A percentile compares a stretch with the other conserved stretches of the same genome.
Evolutionary conservation across 1,284 basidiomycete genomes (phyloP).

Genomic region (Phellopilus nigrolimitatus): DNA sequence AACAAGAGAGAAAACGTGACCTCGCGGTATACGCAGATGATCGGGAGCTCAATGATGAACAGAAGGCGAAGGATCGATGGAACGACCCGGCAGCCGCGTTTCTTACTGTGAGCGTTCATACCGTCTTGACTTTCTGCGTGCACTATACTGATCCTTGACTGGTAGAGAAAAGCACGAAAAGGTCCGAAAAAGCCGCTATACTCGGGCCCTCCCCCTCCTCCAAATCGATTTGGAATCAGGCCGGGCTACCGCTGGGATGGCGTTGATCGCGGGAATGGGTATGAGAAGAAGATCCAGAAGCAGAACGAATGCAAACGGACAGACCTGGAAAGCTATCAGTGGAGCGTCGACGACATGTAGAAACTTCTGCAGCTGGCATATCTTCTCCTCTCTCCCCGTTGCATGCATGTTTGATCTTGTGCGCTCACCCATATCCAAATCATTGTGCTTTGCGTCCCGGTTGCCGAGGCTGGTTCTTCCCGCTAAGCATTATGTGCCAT

Average conservation of each 20-base stretch:
- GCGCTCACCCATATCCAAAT: too few relatives aligned
- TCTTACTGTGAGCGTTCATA: constrained; percentile 61
- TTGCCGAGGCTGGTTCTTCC: too few relatives aligned
- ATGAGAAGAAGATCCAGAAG: constrained; percentile 86
- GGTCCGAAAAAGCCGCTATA: constrained; percentile 83
- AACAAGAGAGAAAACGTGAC: constrained; percentile 58
- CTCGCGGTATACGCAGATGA: constrained; percentile 85
- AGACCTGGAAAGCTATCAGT: constrained; percentile 70
- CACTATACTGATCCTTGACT: constrained; percentile 13
- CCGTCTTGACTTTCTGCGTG: constrained; percentile 5
- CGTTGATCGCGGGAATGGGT: constrained; percentile 90
- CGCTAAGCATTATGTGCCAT: too few relatives aligned
- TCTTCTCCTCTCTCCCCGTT: too few relatives aligned
- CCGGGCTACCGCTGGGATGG: constrained; percentile 98
- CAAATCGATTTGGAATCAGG: constrained; percentile 92
- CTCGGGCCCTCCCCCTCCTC: constrained; percentile 80
- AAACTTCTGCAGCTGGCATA: constrained; percentile 54
- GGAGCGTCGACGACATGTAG: constrained; percentile 91
- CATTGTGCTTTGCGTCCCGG: too few relatives aligned
- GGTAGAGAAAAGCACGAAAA: constrained; percentile 67
- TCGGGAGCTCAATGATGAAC: constrained; percentile 75
- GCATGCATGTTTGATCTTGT: too few relatives aligned
- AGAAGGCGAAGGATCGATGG: constrained; percentile 79
- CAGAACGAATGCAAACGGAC: constrained; percentile 69
- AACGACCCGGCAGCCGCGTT: constrained; percentile 96